Evolutionary conservation across 2,329 filamentous ascomycete genomes (phyloP).

Genomic region (Gaeumannomyces tritici): DNA sequence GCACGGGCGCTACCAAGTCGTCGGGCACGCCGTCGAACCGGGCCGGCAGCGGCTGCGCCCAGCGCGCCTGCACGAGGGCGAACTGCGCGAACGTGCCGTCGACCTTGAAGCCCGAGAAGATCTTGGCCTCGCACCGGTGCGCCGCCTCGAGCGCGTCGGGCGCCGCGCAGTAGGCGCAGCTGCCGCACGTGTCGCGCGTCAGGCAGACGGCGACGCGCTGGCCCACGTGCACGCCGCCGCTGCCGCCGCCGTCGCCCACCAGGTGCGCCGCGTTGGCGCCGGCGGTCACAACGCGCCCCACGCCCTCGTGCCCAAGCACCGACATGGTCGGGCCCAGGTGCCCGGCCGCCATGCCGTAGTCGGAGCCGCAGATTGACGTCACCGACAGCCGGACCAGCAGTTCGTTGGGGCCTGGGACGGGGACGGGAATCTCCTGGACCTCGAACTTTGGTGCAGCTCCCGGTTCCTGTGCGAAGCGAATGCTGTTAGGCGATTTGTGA

Average conservation of each 20-base stretch:
- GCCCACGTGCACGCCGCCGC: slow-evolving; percentile 16
- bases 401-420: slow-evolving; percentile 17
- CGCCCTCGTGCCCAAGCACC: slow-evolving; percentile 34
- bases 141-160: slow-evolving; percentile 18
- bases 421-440: slow-evolving; percentile 14
- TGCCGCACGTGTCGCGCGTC: slow-evolving; percentile 25
- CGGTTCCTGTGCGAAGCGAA: not conserved
- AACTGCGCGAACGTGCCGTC: slow-evolving; percentile 31
- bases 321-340: slow-evolving; percentile 22
- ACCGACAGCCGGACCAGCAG: slow-evolving; percentile 24
- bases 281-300: slow-evolving; percentile 26
- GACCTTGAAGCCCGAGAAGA: slow-evolving; percentile 21
- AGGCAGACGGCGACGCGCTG: slow-evolving; percentile 28
- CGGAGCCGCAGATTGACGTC: slow-evolving; percentile 28
- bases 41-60: slow-evolving; percentile 19
- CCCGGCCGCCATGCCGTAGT: slow-evolving; percentile 25
- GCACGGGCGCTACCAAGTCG: slow-evolving; percentile 26
- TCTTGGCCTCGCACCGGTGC: slow-evolving; percentile 21
- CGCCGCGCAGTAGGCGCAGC: slow-evolving; percentile 19
- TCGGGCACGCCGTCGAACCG: slow-evolving; percentile 19
- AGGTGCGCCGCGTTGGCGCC: slow-evolving; percentile 20
- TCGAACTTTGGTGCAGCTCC: slow-evolving; percentile 11
- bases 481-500: not conserved
- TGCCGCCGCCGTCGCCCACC: slow-evolving; percentile 8
- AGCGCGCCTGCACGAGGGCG: slow-evolving; percentile 22